Evolutionary conservation across 2,329 filamentous ascomycete species (phyloP), one percentile per base, ranked within the genome.

Genomic region (Bipolaris cookei): DNA sequence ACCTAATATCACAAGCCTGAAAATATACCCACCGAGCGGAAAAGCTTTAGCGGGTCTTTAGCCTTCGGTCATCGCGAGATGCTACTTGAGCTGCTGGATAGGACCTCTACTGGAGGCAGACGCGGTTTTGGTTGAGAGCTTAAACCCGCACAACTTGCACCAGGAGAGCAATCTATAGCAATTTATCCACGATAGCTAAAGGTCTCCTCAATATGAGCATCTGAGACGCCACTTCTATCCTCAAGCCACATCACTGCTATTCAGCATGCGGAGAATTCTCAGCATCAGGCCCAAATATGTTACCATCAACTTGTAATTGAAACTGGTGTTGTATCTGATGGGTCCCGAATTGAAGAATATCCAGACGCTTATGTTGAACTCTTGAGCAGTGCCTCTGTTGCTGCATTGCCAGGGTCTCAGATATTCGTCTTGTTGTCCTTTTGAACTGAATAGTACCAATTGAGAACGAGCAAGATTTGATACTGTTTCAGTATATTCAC

Each of bases 281-380:
- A 59, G 16, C 18, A 16, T 11, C 62, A 54, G 53, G 58, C 49
- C 42, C 56, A 54, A 34, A 23, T 6, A 54, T 21, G 13, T 45
- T 60, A 6, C 13, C 21, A n/a, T 13, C 57, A 16, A 42, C 46
- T 8, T 65, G 59, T 23, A 59, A 30, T 58, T 55, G 1, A 39
- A 28, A 8, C 50, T 64, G 8, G 56, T 55, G 4, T 43, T 64
- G 14, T 64, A 57, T 28, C 56, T 54, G n/a, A 60, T 61, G 39
- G 57, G 47, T 4, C 11, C 59, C 14, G 55, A 57, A 13, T 54
- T 43, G 49, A 53, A 46, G 52, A 63, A 25, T 53, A 61, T 34
- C 39, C 51, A 14, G 48, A 64, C 32, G 45, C 23, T 5, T 60
- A 60, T n/a, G 38, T 48, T 7, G 18, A 18, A 7, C 32, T 51